A percentile compares a stretch with the other conserved stretches of the same genome.
Conservation (phyloP, 2,329 filamentous ascomycete genomes). For the Amesomyces nigricolor region DNA sequence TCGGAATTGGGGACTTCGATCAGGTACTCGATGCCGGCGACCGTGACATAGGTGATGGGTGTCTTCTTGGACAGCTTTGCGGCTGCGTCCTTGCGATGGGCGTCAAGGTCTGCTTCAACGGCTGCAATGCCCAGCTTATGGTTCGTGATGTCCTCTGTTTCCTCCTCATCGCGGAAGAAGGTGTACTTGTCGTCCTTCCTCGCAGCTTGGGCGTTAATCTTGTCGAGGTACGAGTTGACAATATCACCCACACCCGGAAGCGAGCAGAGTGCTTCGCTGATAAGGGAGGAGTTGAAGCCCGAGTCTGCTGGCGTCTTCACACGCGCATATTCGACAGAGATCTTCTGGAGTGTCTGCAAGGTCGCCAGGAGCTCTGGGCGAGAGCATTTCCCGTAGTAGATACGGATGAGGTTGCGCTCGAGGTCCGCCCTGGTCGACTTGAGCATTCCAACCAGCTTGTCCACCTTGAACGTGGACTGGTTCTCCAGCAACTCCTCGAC, state of each 20-base stretch:
- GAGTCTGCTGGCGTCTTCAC: slow-evolving; percentile 60
- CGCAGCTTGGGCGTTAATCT: slow-evolving; percentile 79
- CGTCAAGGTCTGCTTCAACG: slow-evolving; percentile 82
- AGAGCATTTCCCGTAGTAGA: slow-evolving; percentile 95
- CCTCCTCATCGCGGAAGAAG: slow-evolving; percentile 83
- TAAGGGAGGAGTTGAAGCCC: slow-evolving; percentile 64
- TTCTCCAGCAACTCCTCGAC: slow-evolving; percentile 79
- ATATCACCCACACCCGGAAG: slow-evolving; percentile 71
- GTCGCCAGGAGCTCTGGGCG: slow-evolving; percentile 81
- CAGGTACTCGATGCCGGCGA: slow-evolving; percentile 87
- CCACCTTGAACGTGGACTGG: slow-evolving; percentile 59
- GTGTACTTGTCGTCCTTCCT: slow-evolving; percentile 85
- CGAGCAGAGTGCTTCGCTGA: slow-evolving; percentile 66
- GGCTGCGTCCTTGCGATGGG: slow-evolving; percentile 67
- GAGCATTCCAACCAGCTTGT: slow-evolving; percentile 69
- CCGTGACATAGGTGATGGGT: slow-evolving; percentile 71
- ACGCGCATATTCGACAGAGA: slow-evolving; percentile 68
- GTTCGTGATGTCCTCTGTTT: slow-evolving; percentile 82
- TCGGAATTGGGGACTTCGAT: slow-evolving; percentile 83
- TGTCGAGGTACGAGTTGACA: slow-evolving; percentile 70
- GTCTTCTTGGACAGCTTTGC: slow-evolving; percentile 64
- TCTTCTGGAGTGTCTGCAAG: slow-evolving; percentile 76
- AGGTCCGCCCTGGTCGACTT: slow-evolving; percentile 70
- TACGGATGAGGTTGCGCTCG: slow-evolving; percentile 86
- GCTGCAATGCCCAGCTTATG: slow-evolving; percentile 88